Conservation (phyloP, 2,329 filamentous ascomycete species). For the Talaromyces verruculosus region DNA sequence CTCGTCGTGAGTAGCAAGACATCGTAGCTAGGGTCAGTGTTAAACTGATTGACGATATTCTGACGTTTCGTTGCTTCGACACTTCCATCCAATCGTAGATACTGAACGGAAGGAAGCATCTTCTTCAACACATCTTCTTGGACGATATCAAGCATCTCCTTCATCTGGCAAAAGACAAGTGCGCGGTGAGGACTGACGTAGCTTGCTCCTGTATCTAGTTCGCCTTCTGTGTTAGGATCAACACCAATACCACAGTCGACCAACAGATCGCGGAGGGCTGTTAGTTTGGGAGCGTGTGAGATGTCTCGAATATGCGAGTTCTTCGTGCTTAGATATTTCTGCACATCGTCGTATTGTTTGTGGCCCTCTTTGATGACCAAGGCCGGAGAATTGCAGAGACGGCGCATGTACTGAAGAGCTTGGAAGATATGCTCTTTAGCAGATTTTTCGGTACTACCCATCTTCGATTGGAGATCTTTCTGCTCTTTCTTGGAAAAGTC, state of each 20-base stretch:
- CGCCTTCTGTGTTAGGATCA: conserved; percentile 57
- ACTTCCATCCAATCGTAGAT: conserved; percentile 86
- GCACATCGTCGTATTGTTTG: conserved; percentile 84
- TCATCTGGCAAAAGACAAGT: conserved; percentile 98
- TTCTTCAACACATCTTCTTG: conserved; percentile 88
- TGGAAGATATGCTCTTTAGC: conserved; percentile 99
- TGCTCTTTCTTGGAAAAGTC: conserved; percentile 94
- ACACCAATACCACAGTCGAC: conserved; percentile 97
- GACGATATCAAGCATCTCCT: conserved; percentile 99
- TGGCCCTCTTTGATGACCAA: conserved; percentile 94
- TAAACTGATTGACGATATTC: conserved; percentile 98
- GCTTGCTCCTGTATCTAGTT: conserved; percentile 61
- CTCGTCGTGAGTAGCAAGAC: conserved; percentile 90
- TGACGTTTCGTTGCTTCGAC: conserved; percentile 93
- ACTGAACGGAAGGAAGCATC: conserved; percentile 89
- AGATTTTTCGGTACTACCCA: conserved; percentile 81
- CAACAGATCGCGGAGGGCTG: conserved; percentile 84
- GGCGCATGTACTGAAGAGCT: conserved; percentile 98
- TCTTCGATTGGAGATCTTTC: conserved; percentile 80
- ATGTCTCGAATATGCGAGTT: conserved; percentile 82
- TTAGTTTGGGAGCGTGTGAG: conserved; percentile 86
- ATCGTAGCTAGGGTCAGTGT: conserved; percentile 95
- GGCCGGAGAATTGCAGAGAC: conserved; percentile 95
- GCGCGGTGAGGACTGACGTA: conserved; percentile 96
- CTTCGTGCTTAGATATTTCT: conserved; percentile 73